phyloP scores from a whole-genome alignment of 106 monocot genomes.

The Apostasia shenzhenica region DNA sequence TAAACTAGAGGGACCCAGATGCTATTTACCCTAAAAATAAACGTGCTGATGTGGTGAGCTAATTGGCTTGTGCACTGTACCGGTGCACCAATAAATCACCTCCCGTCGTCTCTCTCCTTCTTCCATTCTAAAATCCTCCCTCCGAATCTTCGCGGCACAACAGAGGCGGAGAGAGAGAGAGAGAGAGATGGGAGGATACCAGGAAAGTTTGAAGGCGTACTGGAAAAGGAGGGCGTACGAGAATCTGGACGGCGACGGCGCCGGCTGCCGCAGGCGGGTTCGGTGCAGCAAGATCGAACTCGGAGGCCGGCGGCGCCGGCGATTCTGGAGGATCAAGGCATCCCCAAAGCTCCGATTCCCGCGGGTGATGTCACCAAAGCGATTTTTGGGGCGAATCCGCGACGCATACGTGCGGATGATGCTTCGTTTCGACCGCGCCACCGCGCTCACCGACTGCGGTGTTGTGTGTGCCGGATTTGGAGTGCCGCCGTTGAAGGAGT shows the following conservation, averaged over 20 bases:
- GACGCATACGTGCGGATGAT: conserved; percentile 54
- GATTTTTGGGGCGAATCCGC: conserved; percentile 30
- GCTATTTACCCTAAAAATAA: too few relatives aligned
- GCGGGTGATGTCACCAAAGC: conserved; percentile 15
- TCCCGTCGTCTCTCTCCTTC: neutral
- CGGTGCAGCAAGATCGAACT: conserved; percentile 4
- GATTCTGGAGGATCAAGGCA: conserved; percentile 17
- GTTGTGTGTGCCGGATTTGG: too few relatives aligned
- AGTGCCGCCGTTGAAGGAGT: too few relatives aligned
- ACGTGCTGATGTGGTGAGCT: too few relatives aligned
- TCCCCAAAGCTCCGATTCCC: conserved; percentile 15
- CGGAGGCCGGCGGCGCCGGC: conserved; percentile 4
- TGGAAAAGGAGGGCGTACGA: conserved; percentile 21
- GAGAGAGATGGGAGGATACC: neutral
- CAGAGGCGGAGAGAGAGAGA: neutral
- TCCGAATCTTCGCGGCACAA: neutral
- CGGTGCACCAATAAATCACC: neutral
- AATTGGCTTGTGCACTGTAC: neutral
- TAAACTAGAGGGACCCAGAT: too few relatives aligned
- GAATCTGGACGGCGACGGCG: neutral
- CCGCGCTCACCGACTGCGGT: conserved; percentile 6
- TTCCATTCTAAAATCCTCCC: neutral
- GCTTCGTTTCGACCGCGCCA: conserved; percentile 22
- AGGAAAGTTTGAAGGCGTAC: conserved; percentile 28
- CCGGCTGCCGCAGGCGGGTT: neutral